Evolutionary conservation across 2,329 filamentous ascomycete genomes (phyloP), one percentile per base, ranked within the genome.

Genomic region (Hymenoscyphus albidus): DNA sequence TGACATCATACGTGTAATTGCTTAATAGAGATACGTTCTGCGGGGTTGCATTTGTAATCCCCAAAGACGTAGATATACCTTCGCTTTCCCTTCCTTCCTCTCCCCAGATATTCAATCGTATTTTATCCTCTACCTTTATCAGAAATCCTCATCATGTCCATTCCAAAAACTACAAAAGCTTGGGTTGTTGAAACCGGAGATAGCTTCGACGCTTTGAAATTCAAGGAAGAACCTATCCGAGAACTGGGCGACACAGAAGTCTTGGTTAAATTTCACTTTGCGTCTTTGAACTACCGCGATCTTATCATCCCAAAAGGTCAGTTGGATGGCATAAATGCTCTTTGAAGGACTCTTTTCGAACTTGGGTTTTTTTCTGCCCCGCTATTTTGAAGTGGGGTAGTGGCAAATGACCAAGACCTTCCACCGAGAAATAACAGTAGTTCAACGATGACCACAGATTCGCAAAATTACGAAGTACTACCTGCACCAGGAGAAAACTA

Each of bases 201-300:
- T 59, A 81, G 78, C 65, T 84, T 84, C 69, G 79, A 83, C 31
- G 75, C 75, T 62, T 74, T 83, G 60, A 81, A 80, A 68, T 74
- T 81, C 67, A 74, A 80, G 60, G 12, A 72, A 78, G 58, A 9
- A 77, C 78, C 59, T 6, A 55, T 76, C 12, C 70, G 69, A 38
- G 70, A 81, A 65, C 65, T 84, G 3, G 81, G 80, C 5, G 82
- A 84, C 63, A 80, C 82, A 62, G 83, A 85, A 64, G 82, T 85
- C 18, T 78, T 86, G 10, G 82, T 86, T 68, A 83, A 83, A 71
- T 77, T 78, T 31, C 73, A 77, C 59, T 75, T 75, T 31, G 77
- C 76, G 10, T 78, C 77, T 35, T 66, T 79, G 40, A 79, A 79
- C 65, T 79, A 77, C 67, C 73, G 77, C 48, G 77, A 79, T 64